phyloP scores from a whole-genome alignment of 2,329 filamentous ascomycete species.

The Samsoniella hepiali region DNA sequence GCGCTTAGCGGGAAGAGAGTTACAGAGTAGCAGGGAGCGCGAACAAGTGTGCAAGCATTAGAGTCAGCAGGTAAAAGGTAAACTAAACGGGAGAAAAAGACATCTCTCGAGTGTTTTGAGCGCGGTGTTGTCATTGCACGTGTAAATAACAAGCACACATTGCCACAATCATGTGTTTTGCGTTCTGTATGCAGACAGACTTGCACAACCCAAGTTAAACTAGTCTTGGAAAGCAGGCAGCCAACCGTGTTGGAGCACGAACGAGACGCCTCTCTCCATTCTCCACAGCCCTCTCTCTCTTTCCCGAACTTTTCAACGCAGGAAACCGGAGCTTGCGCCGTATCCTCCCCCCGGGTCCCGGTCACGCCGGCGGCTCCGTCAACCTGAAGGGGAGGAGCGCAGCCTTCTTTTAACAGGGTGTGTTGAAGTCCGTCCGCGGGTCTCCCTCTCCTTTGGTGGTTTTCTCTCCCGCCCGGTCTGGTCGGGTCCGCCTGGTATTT shows the following conservation, averaged over 20 bases:
- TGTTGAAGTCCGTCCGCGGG: not conserved
- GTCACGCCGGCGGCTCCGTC: not conserved
- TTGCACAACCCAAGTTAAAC: too few relatives aligned
- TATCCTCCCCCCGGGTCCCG: conserved; percentile 6
- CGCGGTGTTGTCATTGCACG: not conserved
- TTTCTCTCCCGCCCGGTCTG: not conserved
- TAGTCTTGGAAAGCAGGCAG: not conserved
- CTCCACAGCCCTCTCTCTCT: not conserved
- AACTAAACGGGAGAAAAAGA: too few relatives aligned
- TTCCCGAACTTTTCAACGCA: not conserved
- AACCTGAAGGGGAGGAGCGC: not conserved
- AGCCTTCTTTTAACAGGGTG: not conserved
- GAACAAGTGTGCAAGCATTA: not conserved
- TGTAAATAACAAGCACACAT: too few relatives aligned
- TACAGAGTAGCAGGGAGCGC: not conserved
- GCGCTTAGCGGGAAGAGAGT: not conserved
- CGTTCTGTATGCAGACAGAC: too few relatives aligned
- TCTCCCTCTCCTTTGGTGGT: too few relatives aligned
- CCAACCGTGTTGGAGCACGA: not conserved
- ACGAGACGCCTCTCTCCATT: too few relatives aligned
- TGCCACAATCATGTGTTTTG: too few relatives aligned
- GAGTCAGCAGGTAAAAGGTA: too few relatives aligned
- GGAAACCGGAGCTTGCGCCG: conserved; percentile 7
- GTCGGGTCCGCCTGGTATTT: not conserved
- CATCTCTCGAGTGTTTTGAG: not conserved